Base-by-base conservation (phyloP, 2,329 filamentous ascomycete genomes). In the Ceratocystis variospora region DNA sequence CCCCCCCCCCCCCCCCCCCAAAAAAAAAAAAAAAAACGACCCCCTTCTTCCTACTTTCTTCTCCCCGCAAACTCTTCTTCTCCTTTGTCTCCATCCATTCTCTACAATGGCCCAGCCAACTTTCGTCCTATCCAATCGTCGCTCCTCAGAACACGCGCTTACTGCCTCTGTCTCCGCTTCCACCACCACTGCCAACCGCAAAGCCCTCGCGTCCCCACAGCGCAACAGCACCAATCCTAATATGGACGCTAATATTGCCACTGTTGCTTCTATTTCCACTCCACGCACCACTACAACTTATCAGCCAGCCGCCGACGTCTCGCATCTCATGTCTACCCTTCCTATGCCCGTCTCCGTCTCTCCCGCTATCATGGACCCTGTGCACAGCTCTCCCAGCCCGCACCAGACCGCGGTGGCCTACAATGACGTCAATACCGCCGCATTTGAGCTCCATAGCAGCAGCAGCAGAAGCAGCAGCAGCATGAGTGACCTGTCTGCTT, bases 41-140 rank as follows among this genome's bases (percentile, higher is more conserved):
- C 17, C 44, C 2, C 5, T 62, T 46, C 5, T 62, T 48, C 33
- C 2, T 17, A 17, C 33, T 44, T 63, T n/a, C 19, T 25, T 62
- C n/a, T 63, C 19, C 25, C n/a, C 8, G 2, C 44, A n/a, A 1
- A 15, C 19, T 22, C 61, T 62, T 37, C 15, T 6, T 10, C n/a
- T 48, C 15, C 15, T 53, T n/a, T 31, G 4, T 19, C 19, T 48
- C 15, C 17, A 46, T 48, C 5, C 28, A 2, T 44, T 28, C 33
- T 17, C 33, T 33, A 1, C 48, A 7, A 53, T 64, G 46, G 28
- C 62, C 33, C 62, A 64, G 12, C 48, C 46, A 12, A 25, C 15
- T n/a, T 63, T 63, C 19, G 44, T 63, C 25, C 61, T 63, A 5
- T 45, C 61, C 44, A 63, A 63, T 22, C 61, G 61, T 45, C 61